These are phyloP conservation scores for Pichia californica DNA, from an alignment of 805 yeast genomes.

Conservation along the genomic window DNA sequence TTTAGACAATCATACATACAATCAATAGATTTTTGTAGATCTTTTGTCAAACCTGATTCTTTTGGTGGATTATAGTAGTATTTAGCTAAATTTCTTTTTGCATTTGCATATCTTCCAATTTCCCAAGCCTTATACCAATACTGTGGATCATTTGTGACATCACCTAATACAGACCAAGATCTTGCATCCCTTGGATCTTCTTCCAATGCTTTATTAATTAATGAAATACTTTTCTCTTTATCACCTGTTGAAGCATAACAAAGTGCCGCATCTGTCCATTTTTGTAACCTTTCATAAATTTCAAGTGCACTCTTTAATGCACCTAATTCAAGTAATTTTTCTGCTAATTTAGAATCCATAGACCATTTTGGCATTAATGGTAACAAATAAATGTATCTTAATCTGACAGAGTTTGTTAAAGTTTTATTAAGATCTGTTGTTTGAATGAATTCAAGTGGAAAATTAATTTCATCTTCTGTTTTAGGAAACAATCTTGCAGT, in stretches of 20 bases:
- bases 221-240: slow-evolving; percentile 54
- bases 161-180: slow-evolving; percentile 80
- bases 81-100: slow-evolving; percentile 76
- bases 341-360: slow-evolving; percentile 77
- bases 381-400: slow-evolving; percentile 64
- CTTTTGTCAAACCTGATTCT: slow-evolving; percentile 42
- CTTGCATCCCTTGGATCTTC: slow-evolving; percentile 71
- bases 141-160: slow-evolving; percentile 66
- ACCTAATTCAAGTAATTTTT: slow-evolving; percentile 79
- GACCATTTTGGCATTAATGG: slow-evolving; percentile 81
- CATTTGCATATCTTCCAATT: slow-evolving; percentile 71
- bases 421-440: slow-evolving; percentile 7
- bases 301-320: slow-evolving; percentile 81
- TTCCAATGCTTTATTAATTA: slow-evolving; percentile 49
- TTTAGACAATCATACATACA: slow-evolving; percentile 72
- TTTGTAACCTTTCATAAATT: slow-evolving; percentile 70
- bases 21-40: slow-evolving; percentile 47
- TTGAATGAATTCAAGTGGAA: slow-evolving; percentile 17
- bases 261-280: slow-evolving; percentile 79
- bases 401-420: slow-evolving; percentile 44
- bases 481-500: slow-evolving; percentile 47
- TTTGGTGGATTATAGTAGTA: slow-evolving; percentile 64
- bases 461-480: slow-evolving; percentile 25
- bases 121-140: slow-evolving; percentile 88
- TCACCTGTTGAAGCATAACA: slow-evolving; percentile 86